phyloP scores from a whole-genome alignment of 345 rosid genomes.

The Dovyalis caffra region DNA sequence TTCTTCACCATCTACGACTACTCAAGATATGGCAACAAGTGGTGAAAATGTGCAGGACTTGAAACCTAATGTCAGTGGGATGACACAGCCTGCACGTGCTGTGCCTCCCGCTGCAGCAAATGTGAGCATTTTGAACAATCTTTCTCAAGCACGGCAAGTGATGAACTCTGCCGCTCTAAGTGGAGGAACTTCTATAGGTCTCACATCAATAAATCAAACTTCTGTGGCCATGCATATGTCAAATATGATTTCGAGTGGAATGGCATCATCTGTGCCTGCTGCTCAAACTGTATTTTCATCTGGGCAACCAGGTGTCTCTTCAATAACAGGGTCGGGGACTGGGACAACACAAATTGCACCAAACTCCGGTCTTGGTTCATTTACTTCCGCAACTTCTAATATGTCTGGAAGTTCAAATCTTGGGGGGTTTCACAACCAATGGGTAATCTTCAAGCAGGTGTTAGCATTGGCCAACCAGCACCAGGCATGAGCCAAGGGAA shows the following conservation, averaged over 20 bases:
- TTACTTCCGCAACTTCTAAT: conserved; percentile 57
- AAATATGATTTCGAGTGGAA: conserved; percentile 92
- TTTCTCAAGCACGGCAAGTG: conserved; percentile 84
- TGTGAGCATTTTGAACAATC: conserved; percentile 84
- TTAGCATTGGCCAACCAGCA: conserved; percentile 48
- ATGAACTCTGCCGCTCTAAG: conserved; percentile 83
- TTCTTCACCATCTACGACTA: conserved; percentile 70
- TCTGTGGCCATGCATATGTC: conserved; percentile 94
- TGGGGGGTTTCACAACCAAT: conserved; percentile 76
- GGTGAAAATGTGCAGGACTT: conserved; percentile 62
- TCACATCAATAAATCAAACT: conserved; percentile 69
- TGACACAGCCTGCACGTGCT: conserved; percentile 66
- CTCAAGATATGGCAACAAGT: conserved; percentile 68
- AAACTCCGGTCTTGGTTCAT: conserved; percentile 54
- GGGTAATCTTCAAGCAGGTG: conserved; percentile 50
- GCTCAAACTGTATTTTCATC: conserved; percentile 72
- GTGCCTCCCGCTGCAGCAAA: conserved; percentile 76
- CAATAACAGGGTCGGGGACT: conserved; percentile 65
- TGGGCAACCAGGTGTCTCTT: conserved; percentile 61
- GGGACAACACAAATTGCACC: conserved; percentile 66
- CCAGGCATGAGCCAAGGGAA: conserved; percentile 82
- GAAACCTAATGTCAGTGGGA: conserved; percentile 73
- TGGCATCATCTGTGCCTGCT: conserved; percentile 76
- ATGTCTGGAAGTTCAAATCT: conserved; percentile 62
- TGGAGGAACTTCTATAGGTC: conserved; percentile 85